Conservation (phyloP, 2,329 filamentous ascomycete genomes). For the Phialophora chinensis region DNA sequence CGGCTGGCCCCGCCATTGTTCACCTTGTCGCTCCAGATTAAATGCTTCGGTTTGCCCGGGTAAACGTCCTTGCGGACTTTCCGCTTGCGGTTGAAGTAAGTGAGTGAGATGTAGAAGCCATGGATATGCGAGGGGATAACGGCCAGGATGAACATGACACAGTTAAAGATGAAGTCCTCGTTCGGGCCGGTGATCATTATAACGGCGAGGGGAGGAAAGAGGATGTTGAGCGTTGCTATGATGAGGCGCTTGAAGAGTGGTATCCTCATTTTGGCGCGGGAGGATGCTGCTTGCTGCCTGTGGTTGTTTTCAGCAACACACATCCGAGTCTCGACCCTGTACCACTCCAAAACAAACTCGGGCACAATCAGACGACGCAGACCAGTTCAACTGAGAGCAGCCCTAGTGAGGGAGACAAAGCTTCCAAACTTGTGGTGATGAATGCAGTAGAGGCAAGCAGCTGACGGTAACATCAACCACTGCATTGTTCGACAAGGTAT, state of each 20-base stretch:
- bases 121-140: slow-evolving; percentile 51
- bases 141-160: slow-evolving; percentile 49
- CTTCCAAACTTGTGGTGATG: background rate
- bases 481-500: background rate
- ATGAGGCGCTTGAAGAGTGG: slow-evolving; percentile 44
- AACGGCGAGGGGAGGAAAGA: slow-evolving; percentile 50
- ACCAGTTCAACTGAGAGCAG: background rate
- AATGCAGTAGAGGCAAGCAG: background rate
- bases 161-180: slow-evolving; percentile 47
- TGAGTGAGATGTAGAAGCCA: slow-evolving; percentile 50
- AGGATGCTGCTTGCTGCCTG: background rate
- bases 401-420: background rate
- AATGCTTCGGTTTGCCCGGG: slow-evolving; percentile 45
- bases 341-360: background rate
- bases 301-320: background rate
- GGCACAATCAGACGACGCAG: no score
- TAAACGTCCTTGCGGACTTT: slow-evolving; percentile 48
- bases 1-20: slow-evolving; percentile 47
- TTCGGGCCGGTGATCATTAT: slow-evolving; percentile 46
- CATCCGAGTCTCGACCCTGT: background rate
- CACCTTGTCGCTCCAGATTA: slow-evolving; percentile 47
- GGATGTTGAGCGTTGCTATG: slow-evolving; percentile 48
- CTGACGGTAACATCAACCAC: background rate
- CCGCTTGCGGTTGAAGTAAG: slow-evolving; percentile 48
- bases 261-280: slow-evolving; percentile 28